Conservation (phyloP, 345 rosid species). For the Litchi chinensis region DNA sequence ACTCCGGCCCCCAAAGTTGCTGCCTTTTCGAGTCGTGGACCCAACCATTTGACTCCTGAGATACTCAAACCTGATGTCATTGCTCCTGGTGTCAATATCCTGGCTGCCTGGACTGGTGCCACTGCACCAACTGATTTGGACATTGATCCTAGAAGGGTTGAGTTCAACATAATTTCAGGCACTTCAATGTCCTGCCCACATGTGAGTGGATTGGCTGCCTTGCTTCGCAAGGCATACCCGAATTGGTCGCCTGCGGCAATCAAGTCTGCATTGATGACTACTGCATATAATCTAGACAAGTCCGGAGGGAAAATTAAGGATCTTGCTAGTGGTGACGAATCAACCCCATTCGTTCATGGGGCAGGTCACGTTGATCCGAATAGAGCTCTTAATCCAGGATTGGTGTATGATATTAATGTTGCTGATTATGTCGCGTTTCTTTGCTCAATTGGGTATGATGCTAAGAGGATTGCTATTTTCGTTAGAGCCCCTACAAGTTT, state of each 20-base stretch:
- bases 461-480: conserved; percentile 56
- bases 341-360: conserved; percentile 72
- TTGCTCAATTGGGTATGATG: conserved; percentile 75
- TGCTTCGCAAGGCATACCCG: conserved; percentile 63
- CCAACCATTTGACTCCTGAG: conserved; percentile 53
- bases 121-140: conserved; percentile 59
- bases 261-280: conserved; percentile 77
- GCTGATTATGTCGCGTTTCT: conserved; percentile 66
- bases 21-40: conserved; percentile 79
- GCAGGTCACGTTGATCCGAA: conserved; percentile 93
- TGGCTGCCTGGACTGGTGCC: conserved; percentile 83
- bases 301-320: conserved; percentile 64
- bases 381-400: conserved; percentile 73
- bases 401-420: conserved; percentile 65
- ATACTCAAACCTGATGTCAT: conserved; percentile 82
- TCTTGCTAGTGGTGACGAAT: conserved; percentile 65
- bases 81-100: conserved; percentile 83
- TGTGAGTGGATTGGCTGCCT: conserved; percentile 78
- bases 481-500: conserved; percentile 43
- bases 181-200: conserved; percentile 96
- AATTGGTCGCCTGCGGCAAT: conserved; percentile 76
- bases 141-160: conserved; percentile 64
- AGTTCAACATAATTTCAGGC: conserved; percentile 78
- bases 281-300: conserved; percentile 68
- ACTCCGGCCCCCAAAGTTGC: conserved; percentile 79